Evolutionary conservation across 1,284 basidiomycete genomes (phyloP).

Genomic region (Ganoderma boninense): DNA sequence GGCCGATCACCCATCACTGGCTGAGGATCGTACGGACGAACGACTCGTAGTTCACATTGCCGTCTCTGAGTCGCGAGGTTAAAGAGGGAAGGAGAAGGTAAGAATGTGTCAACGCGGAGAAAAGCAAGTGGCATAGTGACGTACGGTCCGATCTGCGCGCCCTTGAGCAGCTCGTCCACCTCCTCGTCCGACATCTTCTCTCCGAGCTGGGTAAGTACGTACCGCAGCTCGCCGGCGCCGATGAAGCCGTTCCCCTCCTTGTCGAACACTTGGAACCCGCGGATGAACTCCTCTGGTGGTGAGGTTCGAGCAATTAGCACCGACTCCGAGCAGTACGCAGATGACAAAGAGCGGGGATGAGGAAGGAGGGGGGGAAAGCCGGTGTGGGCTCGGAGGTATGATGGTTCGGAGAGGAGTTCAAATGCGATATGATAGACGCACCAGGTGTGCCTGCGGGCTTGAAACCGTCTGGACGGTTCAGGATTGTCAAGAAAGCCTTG

Average conservation of each 20-base stretch:
- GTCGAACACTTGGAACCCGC: constrained; percentile 99
- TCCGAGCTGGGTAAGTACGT: constrained; percentile 94
- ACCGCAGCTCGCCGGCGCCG: constrained; percentile 91
- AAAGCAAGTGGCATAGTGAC: constrained; percentile 43
- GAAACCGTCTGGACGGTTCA: constrained; percentile 96
- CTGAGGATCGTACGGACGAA: constrained; percentile 93
- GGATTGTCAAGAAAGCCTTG: constrained; percentile 88
- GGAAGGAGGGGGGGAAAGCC: background rate
- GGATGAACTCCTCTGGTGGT: constrained; percentile 95
- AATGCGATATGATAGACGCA: constrained; percentile 44
- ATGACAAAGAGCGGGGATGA: background rate
- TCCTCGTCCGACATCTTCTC: constrained; percentile 99
- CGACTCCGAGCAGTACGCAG: background rate
- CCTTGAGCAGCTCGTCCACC: constrained; percentile 97
- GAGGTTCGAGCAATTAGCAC: background rate
- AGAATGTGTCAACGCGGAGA: background rate
- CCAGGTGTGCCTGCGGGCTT: constrained; percentile 95
- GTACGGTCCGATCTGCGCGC: constrained; percentile 87
- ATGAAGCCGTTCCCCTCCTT: constrained; percentile 98
- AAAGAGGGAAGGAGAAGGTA: background rate
- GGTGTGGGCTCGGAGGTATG: background rate
- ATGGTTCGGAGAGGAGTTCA: background rate
- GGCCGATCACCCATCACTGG: constrained; percentile 54
- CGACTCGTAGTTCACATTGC: constrained; percentile 97
- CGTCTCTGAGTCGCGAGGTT: constrained; percentile 68